These are phyloP conservation scores for Cylindricascospora bacillispora DNA, from an alignment of 1,139 yeast species.

Conservation along the genomic window DNA sequence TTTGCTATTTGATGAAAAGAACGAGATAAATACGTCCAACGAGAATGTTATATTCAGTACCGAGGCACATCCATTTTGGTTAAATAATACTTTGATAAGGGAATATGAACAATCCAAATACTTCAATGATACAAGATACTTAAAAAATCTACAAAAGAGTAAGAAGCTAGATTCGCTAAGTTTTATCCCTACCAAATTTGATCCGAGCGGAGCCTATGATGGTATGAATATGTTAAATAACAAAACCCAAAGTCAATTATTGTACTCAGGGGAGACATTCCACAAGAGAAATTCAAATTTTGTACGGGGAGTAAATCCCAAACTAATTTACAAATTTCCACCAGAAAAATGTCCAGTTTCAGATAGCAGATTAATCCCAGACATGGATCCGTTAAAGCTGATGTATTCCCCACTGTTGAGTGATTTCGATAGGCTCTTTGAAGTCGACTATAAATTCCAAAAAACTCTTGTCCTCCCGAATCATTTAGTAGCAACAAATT, in stretches of 20 bases:
- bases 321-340: too few relatives aligned
- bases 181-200: too few relatives aligned
- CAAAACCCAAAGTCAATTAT: too few relatives aligned
- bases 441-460: constrained; percentile 29
- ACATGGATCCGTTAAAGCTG: too few relatives aligned
- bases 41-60: constrained; percentile 72
- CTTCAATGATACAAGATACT: constrained; percentile 11
- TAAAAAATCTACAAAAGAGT: constrained; percentile 2
- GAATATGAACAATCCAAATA: constrained; percentile 13
- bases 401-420: constrained; percentile 30
- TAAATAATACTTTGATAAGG: constrained; percentile 18
- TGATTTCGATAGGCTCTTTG: constrained; percentile 30
- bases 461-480: constrained; percentile 31
- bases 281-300: too few relatives aligned
- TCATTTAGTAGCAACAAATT: constrained; percentile 8
- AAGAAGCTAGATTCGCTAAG: too few relatives aligned
- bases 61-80: constrained; percentile 90
- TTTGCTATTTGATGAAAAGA: constrained; percentile 56
- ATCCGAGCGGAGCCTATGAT: too few relatives aligned
- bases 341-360: too few relatives aligned
- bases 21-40: constrained; percentile 37
- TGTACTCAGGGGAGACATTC: too few relatives aligned
- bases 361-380: too few relatives aligned
- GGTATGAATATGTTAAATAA: too few relatives aligned
- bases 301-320: too few relatives aligned